phyloP scores from a whole-genome alignment of 2,329 filamentous ascomycete species.

The Cryphonectria parasitica region DNA sequence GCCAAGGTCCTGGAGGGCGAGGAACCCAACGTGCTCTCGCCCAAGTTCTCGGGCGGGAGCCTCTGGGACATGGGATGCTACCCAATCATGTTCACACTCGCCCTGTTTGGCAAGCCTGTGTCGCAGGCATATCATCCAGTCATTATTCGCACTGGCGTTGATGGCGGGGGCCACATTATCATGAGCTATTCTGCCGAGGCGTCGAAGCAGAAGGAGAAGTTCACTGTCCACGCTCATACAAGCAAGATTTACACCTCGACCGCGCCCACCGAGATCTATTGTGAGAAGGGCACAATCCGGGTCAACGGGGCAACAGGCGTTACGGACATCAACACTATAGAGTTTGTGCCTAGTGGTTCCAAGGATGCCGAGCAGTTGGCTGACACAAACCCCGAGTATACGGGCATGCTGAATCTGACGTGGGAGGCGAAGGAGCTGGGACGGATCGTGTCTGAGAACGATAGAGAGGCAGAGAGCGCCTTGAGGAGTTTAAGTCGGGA shows the following conservation, averaged over 20 bases:
- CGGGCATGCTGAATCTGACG: constrained; percentile 25
- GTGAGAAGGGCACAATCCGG: constrained; percentile 26
- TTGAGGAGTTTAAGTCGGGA: constrained; percentile 22
- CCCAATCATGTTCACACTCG: constrained; percentile 24
- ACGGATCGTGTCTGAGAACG: constrained; percentile 17
- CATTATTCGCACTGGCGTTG: constrained; percentile 27
- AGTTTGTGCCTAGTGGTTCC: constrained; percentile 21
- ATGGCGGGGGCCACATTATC: constrained; percentile 26
- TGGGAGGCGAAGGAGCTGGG: constrained; percentile 27
- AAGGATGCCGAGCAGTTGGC: constrained; percentile 27
- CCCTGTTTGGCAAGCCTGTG: constrained; percentile 25
- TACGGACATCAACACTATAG: constrained; percentile 27
- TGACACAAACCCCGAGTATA: constrained; percentile 24
- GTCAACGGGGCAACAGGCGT: constrained; percentile 26
- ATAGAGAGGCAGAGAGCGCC: constrained; percentile 18
- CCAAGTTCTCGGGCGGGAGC: constrained; percentile 24
- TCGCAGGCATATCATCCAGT: constrained; percentile 25
- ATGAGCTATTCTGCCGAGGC: constrained; percentile 19
- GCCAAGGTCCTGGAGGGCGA: constrained; percentile 26
- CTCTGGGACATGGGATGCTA: constrained; percentile 30
- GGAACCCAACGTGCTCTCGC: constrained; percentile 29
- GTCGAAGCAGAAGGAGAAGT: constrained; percentile 26
- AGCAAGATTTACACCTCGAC: constrained; percentile 30
- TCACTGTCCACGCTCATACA: constrained; percentile 28
- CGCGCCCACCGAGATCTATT: constrained; percentile 28